Conservation (phyloP, 2,329 filamentous ascomycete species). For the Verticillium nonalfalfae region DNA sequence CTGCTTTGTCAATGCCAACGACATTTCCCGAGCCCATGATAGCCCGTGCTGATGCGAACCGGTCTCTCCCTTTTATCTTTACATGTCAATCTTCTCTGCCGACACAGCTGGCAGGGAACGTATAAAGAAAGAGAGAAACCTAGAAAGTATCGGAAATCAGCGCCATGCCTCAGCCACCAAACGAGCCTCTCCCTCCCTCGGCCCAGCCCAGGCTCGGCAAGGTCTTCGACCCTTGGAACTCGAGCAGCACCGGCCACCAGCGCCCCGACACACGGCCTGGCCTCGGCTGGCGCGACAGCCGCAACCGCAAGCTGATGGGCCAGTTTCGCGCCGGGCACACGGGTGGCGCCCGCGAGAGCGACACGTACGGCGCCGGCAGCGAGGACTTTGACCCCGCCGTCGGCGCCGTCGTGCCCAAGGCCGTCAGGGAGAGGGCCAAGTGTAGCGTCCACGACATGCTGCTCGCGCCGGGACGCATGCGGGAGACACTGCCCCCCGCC, state of each 20-base stretch:
- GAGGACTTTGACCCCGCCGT: slow-evolving; percentile 42
- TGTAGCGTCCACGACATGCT: slow-evolving; percentile 50
- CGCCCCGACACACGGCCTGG: slow-evolving; percentile 61
- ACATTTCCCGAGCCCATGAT: neutral
- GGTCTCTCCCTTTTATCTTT: neutral
- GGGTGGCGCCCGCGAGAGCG: slow-evolving; percentile 54
- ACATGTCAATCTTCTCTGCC: neutral
- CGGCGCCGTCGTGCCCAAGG: slow-evolving; percentile 35
- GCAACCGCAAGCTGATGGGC: slow-evolving; percentile 60
- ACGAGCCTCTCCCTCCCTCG: slow-evolving; percentile 19
- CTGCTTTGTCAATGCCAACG: neutral
- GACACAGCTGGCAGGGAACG: too few relatives aligned
- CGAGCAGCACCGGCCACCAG: slow-evolving; percentile 72
- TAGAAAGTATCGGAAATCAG: neutral
- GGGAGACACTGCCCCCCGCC: slow-evolving; percentile 20
- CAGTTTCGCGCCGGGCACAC: slow-evolving; percentile 58
- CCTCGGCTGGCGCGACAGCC: slow-evolving; percentile 64
- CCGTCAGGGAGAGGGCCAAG: slow-evolving; percentile 28
- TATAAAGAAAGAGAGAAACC: too few relatives aligned
- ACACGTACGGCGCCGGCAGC: slow-evolving; percentile 60
- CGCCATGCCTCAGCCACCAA: neutral
- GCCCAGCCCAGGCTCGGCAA: slow-evolving; percentile 34
- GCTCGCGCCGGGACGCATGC: slow-evolving; percentile 37
- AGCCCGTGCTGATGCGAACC: neutral
- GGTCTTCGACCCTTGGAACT: slow-evolving; percentile 65